phyloP scores from a whole-genome alignment of 306 rosid genomes.

The Biancaea sappan region DNA sequence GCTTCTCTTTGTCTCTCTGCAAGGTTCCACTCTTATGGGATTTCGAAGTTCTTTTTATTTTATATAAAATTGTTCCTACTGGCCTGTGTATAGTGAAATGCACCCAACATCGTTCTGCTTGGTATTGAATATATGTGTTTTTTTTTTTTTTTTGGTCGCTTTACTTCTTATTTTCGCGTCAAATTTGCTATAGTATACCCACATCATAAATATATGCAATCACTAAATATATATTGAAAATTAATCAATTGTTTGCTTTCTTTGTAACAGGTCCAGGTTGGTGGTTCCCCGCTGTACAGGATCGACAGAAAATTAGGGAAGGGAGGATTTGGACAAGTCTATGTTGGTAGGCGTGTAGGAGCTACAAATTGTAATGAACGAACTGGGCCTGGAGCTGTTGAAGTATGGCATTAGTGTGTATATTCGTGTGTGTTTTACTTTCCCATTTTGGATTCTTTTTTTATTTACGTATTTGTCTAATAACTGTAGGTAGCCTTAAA shows the following conservation, averaged over 20 bases:
- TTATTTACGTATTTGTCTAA: not conserved
- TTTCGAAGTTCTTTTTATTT: not conserved
- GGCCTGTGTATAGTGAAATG: too few species aligned
- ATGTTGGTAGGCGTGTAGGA: conserved; percentile 74
- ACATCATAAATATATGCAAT: not conserved
- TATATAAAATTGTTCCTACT: not conserved
- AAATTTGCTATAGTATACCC: not conserved
- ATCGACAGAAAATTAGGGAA: conserved; percentile 76
- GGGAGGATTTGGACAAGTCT: conserved; percentile 97
- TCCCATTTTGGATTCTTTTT: not conserved
- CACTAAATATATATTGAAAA: too few species aligned
- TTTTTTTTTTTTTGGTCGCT: too few species aligned
- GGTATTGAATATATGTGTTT: too few species aligned
- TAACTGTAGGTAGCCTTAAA: conserved; percentile 82
- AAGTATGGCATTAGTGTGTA: conserved; percentile 61
- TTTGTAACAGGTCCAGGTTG: conserved; percentile 74
- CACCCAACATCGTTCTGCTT: too few species aligned
- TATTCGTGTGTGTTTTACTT: not conserved
- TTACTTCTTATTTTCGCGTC: too few species aligned
- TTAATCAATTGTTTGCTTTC: conserved; percentile 1
- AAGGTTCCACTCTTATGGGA: not conserved
- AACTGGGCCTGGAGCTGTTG: conserved; percentile 67
- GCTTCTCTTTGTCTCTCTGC: too few species aligned
- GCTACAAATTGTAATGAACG: conserved; percentile 50
- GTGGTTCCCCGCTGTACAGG: conserved; percentile 82